phyloP scores from a whole-genome alignment of 352 stramenopile genomes.

The Phytophthora constricta region DNA sequence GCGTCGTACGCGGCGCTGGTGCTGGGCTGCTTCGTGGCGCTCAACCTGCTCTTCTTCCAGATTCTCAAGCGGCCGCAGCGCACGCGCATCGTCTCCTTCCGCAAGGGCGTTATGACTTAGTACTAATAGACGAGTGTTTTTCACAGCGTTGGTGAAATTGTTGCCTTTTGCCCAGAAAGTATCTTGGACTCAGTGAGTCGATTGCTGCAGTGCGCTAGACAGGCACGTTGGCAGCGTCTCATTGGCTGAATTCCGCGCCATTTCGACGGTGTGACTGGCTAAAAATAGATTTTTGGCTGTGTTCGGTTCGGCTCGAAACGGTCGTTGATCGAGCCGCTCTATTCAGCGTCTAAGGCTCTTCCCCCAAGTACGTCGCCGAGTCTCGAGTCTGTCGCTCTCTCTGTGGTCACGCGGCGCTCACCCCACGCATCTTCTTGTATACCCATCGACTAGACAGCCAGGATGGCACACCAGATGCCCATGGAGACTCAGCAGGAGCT shows the following conservation, averaged over 20 bases:
- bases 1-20: constrained; percentile 61
- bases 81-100: constrained; percentile 65
- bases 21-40: constrained; percentile 47
- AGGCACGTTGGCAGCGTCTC: constrained; percentile 36
- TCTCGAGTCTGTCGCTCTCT: not conserved
- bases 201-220: too few relatives aligned
- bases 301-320: constrained; percentile 1
- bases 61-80: constrained; percentile 75
- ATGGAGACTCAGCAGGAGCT: constrained; percentile 88
- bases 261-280: too few relatives aligned
- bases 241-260: too few relatives aligned
- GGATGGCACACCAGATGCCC: constrained; percentile 81
- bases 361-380: constrained; percentile 12
- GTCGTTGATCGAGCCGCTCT: constrained; percentile 12
- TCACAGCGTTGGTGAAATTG: too few relatives aligned
- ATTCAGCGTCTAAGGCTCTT: constrained; percentile 21
- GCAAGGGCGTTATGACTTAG: constrained; percentile 48
- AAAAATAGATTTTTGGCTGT: constrained; percentile 7
- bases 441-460: constrained; percentile 27
- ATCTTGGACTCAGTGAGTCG: constrained; percentile 9
- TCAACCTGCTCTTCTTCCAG: constrained; percentile 75
- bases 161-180: too few relatives aligned
- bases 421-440: not conserved
- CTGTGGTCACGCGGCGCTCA: not conserved
- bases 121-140: too few relatives aligned